A percentile compares a stretch with the other conserved stretches of the same genome.
These are phyloP conservation scores for Rhododendron griersonianum DNA, from an alignment of 148 eudicot genomes.

Conservation along the genomic window DNA sequence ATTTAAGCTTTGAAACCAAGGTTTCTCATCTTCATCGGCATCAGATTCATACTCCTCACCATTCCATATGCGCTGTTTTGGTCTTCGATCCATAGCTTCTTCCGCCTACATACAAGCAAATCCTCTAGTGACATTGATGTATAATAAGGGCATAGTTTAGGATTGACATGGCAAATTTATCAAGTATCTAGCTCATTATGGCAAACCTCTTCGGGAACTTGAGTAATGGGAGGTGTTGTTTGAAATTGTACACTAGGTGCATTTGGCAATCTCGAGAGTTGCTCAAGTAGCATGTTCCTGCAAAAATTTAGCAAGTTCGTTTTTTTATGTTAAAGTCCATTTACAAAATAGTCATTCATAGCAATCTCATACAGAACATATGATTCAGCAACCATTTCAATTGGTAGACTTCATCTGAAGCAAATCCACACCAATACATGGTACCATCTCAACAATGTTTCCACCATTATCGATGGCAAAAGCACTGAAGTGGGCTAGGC, in stretches of 20 bases:
- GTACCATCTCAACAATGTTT: not conserved
- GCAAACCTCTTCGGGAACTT: constrained; percentile 67
- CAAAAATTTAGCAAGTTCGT: constrained; percentile 11
- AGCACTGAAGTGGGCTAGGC: not conserved
- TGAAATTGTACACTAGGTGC: constrained; percentile 81
- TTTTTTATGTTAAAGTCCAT: constrained; percentile 9
- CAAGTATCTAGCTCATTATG: not conserved
- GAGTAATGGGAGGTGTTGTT: constrained; percentile 46
- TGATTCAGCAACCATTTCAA: constrained; percentile 1
- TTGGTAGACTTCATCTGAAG: not conserved
- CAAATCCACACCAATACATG: not conserved
- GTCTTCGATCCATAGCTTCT: constrained; percentile 50
- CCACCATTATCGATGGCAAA: not conserved
- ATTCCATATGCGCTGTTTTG: constrained; percentile 69
- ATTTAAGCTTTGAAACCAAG: constrained; percentile 20
- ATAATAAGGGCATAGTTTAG: not conserved
- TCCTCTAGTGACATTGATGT: not conserved
- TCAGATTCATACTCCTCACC: constrained; percentile 74
- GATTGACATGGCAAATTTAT: not conserved
- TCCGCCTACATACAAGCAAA: constrained; percentile 38
- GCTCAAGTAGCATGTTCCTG: constrained; percentile 78
- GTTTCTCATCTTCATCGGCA: constrained; percentile 41
- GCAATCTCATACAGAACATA: not conserved
- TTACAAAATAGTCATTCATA: constrained; percentile 2
- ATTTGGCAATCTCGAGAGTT: constrained; percentile 61